These are phyloP conservation scores for Dimocarpus longan DNA, from an alignment of 345 rosid species.

Conservation along the genomic window DNA sequence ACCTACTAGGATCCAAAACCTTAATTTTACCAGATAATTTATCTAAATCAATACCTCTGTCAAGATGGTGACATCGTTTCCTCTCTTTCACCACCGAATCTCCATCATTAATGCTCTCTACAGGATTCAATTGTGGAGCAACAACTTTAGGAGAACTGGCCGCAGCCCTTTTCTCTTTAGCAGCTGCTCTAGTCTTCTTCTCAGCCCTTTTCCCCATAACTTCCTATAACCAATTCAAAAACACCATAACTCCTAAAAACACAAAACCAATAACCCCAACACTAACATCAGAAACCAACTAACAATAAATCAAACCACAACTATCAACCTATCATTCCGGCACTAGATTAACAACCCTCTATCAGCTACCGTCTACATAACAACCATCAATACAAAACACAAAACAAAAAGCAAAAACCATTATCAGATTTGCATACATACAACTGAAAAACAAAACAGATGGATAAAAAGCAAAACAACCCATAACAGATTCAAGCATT, in stretches of 20 bases:
- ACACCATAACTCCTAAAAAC: slow-evolving; percentile 18
- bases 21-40: slow-evolving; percentile 59
- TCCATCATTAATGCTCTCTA: slow-evolving; percentile 36
- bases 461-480: slow-evolving; percentile 17
- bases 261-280: slow-evolving; percentile 11
- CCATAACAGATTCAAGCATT: slow-evolving; percentile 19
- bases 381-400: slow-evolving; percentile 1
- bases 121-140: slow-evolving; percentile 38
- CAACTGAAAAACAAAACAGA: slow-evolving; percentile 1
- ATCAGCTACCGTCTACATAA: background rate
- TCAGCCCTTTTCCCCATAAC: slow-evolving; percentile 87
- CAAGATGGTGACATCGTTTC: slow-evolving; percentile 62
- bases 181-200: slow-evolving; percentile 65
- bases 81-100: slow-evolving; percentile 43
- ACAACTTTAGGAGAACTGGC: slow-evolving; percentile 38
- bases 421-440: background rate
- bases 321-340: background rate
- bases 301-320: slow-evolving; percentile 14
- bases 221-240: slow-evolving; percentile 37
- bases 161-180: slow-evolving; percentile 50
- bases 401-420: background rate
- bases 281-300: background rate
- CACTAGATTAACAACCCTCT: background rate
- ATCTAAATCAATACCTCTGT: slow-evolving; percentile 59
- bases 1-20: slow-evolving; percentile 51